Conservation (phyloP, 257 asterid genomes). For the Cinchona pubescens region DNA sequence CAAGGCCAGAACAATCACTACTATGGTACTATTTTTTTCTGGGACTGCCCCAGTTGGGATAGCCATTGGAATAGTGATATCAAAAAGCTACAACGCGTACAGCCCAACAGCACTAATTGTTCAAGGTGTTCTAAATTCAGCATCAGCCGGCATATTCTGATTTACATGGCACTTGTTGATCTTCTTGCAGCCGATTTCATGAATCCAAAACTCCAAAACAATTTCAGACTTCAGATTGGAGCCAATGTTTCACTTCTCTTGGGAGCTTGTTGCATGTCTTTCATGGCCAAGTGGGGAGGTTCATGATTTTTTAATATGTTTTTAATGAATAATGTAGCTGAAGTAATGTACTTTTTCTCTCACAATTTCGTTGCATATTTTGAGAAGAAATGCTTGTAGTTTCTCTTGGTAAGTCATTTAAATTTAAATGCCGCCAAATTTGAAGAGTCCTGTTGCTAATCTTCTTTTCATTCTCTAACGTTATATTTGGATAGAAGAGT, state of each 20-base stretch:
- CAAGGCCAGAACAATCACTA: slow-evolving; percentile 13
- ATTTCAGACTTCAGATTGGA: slow-evolving; percentile 15
- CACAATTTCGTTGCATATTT: no score
- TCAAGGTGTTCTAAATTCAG: slow-evolving; percentile 26
- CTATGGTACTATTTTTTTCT: slow-evolving; percentile 25
- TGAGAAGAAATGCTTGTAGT: no score
- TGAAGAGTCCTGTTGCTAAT: no score
- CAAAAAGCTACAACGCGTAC: slow-evolving; percentile 16
- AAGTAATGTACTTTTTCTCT: no score
- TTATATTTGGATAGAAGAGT: no score
- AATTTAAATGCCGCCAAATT: no score
- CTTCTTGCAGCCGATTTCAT: slow-evolving; percentile 29
- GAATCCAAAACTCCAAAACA: slow-evolving; percentile 22
- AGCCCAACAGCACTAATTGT: slow-evolving; percentile 21
- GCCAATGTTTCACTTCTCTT: slow-evolving; percentile 23
- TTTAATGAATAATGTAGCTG: not conserved
- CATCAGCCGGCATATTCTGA: slow-evolving; percentile 32
- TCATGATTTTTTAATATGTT: not conserved
- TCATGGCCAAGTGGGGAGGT: slow-evolving; percentile 26
- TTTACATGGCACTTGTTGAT: slow-evolving; percentile 33
- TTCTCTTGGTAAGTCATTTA: no score
- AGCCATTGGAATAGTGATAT: slow-evolving; percentile 22
- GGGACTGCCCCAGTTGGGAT: slow-evolving; percentile 32
- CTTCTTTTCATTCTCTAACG: no score
- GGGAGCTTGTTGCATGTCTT: slow-evolving; percentile 26